These are phyloP conservation scores for Beauveria medogensis DNA, from an alignment of 2,329 filamentous ascomycete species.

Conservation along the genomic window DNA sequence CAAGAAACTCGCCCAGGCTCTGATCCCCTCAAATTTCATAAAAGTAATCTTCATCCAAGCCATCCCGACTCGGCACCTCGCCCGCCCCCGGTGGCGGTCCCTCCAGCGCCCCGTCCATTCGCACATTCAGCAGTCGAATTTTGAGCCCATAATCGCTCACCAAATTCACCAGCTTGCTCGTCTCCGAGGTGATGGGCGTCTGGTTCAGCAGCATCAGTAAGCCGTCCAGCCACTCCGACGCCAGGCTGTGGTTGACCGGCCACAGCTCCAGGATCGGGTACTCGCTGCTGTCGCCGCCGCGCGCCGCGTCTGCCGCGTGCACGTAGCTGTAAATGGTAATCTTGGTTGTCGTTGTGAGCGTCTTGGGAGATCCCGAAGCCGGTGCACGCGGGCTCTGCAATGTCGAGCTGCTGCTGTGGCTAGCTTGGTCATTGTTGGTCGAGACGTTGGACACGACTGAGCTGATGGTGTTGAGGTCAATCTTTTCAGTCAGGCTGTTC, in stretches of 20 bases:
- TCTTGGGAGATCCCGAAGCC: neutral
- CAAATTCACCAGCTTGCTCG: constrained; percentile 77
- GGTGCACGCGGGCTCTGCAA: constrained; percentile 24
- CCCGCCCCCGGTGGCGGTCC: constrained; percentile 62
- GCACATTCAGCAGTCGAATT: constrained; percentile 83
- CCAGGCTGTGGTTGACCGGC: constrained; percentile 70
- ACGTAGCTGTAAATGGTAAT: constrained; percentile 82
- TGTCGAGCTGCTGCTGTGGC: constrained; percentile 35
- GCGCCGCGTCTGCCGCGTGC: constrained; percentile 30
- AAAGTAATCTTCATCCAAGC: constrained; percentile 86
- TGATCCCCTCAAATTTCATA: constrained; percentile 58
- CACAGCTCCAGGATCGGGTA: constrained; percentile 73
- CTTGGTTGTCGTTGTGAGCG: constrained; percentile 65
- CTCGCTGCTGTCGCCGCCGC: constrained; percentile 44
- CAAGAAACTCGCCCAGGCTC: neutral
- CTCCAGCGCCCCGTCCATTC: constrained; percentile 69
- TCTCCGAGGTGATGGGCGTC: constrained; percentile 93
- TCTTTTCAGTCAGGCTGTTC: constrained; percentile 67
- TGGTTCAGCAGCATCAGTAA: constrained; percentile 92
- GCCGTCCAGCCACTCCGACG: constrained; percentile 95
- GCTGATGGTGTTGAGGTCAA: constrained; percentile 80
- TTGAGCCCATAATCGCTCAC: constrained; percentile 88
- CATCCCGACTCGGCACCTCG: constrained; percentile 71
- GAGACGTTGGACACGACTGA: constrained; percentile 93
- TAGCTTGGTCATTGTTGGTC: constrained; percentile 33